Base-by-base conservation (phyloP, 176 grass and related monocot species). In the Neostapfia colusana region DNA sequence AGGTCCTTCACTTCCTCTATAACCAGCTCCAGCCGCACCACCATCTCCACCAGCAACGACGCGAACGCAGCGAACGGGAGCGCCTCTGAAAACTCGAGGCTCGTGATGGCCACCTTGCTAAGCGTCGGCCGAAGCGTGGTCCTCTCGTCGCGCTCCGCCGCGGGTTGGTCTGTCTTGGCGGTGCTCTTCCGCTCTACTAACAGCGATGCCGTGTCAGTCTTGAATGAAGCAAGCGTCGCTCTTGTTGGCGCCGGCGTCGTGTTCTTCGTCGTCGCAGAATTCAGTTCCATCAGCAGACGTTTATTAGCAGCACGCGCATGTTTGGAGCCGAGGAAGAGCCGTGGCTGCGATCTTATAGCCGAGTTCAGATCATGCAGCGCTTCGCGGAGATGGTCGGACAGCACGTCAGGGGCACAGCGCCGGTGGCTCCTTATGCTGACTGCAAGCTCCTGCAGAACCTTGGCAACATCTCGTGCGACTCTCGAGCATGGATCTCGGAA, bases 31-130 rank as follows among this genome's bases (percentile, higher is more conserved):
- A 92, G 71, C 75, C 95, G 82, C 4, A 88, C 89, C 48, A 87
- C 91, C 95, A 94, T 98, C 81, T 98, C 95, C 63, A 98, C 95
- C 53, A 98, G 59, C 78, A 93, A 61, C 45, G 91, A 91, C 20
- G 95, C 91, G 70, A 98, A 98, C 25, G 95, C 95, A 12, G 95
- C 89, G 59, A 94, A 94, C 27, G 95, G 91, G 6, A 98, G 89
- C 34, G 95, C 95, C 66, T 98, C 80, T 2, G 91, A 98, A 51
- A 98, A 94, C 76, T 94, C 95, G 1, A 94, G 89, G 79, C 90
- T 97, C 8, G 82, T 90, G 20, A 89, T 67, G 39, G 78, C 91
- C 57, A 92, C 92, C 87, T 90, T 98, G 69, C 95, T 98, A 25
- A 94, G 82, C 23, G 91, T 98, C 40, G 82, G 89, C 64, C 89